These are phyloP conservation scores for Cyclocybe aegerita DNA, from an alignment of 768 basidiomycete species.

Conservation along the genomic window DNA sequence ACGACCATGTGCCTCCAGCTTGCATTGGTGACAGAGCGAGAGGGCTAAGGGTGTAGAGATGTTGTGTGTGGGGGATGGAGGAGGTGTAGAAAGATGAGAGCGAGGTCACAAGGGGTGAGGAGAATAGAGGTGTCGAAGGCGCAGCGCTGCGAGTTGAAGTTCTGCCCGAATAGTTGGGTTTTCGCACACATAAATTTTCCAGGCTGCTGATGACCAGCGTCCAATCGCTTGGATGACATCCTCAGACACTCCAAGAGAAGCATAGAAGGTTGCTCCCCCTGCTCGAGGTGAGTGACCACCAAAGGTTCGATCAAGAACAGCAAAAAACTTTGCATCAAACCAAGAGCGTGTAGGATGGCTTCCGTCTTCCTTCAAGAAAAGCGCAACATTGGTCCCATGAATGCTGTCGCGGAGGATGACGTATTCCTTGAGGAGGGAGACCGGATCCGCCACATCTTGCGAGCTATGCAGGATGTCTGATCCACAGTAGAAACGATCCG, in stretches of 20 bases:
- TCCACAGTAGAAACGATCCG: too few species aligned
- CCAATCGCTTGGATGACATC: conserved; percentile 11
- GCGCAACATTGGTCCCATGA: too few species aligned
- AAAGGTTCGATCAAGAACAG: background rate
- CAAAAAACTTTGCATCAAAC: background rate
- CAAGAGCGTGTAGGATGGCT: background rate
- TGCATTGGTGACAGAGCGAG: too few species aligned
- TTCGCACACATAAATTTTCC: conserved; percentile 13
- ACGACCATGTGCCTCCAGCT: too few species aligned
- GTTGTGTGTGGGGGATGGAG: background rate
- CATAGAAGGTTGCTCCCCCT: conserved; percentile 14
- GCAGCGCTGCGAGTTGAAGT: background rate
- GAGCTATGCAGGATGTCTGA: too few species aligned
- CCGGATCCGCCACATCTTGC: too few species aligned
- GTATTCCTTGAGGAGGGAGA: too few species aligned
- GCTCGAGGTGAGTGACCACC: conserved; percentile 6
- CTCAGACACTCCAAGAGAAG: background rate
- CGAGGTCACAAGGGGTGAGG: background rate
- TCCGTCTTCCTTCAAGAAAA: background rate
- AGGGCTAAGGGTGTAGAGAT: too few species aligned
- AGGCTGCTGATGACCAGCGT: conserved; percentile 11
- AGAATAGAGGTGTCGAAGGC: background rate
- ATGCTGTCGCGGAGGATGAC: too few species aligned
- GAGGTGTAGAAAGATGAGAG: background rate
- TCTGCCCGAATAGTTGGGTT: conserved; percentile 4